phyloP scores from a whole-genome alignment of 441 rosid genomes.

The Jatropha multifida region DNA sequence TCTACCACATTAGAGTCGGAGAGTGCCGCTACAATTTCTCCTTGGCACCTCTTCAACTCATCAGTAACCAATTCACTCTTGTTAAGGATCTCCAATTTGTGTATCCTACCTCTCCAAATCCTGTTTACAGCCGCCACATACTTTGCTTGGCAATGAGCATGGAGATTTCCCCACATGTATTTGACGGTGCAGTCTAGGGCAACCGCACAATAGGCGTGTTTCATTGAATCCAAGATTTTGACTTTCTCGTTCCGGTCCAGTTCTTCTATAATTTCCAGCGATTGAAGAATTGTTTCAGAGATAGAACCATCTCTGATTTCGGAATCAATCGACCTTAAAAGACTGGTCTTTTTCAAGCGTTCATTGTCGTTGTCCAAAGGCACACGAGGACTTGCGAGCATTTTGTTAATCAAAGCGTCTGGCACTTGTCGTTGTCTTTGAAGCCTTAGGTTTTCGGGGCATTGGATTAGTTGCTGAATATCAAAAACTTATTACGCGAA shows the following conservation, averaged over 20 bases:
- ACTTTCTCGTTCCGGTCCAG: constrained; percentile 35
- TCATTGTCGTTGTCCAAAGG: constrained; percentile 22
- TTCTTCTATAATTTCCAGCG: constrained; percentile 42
- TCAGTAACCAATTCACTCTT: constrained; percentile 31
- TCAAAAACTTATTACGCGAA: too few relatives aligned
- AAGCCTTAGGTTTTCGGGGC: too few relatives aligned
- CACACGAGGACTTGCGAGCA: constrained; percentile 22
- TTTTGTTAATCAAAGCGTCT: constrained; percentile 26
- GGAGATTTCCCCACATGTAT: constrained; percentile 24
- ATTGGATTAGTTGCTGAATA: too few relatives aligned
- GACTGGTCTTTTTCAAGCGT: constrained; percentile 40
- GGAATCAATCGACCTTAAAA: constrained; percentile 46
- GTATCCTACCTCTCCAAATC: constrained; percentile 37
- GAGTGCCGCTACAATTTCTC: constrained; percentile 37
- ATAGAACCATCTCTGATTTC: constrained; percentile 38
- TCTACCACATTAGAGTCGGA: constrained; percentile 17
- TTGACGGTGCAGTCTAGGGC: constrained; percentile 52
- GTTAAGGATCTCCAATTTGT: constrained; percentile 19
- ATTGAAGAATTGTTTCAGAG: constrained; percentile 51
- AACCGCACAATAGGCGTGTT: constrained; percentile 44
- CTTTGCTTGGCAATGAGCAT: constrained; percentile 7
- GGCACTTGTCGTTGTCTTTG: constrained; percentile 28
- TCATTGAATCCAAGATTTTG: constrained; percentile 38
- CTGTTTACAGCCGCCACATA: constrained; percentile 33
- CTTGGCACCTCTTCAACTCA: constrained; percentile 26